Base-by-base conservation (phyloP, 331 rosid species). In the Arachis monticola region DNA sequence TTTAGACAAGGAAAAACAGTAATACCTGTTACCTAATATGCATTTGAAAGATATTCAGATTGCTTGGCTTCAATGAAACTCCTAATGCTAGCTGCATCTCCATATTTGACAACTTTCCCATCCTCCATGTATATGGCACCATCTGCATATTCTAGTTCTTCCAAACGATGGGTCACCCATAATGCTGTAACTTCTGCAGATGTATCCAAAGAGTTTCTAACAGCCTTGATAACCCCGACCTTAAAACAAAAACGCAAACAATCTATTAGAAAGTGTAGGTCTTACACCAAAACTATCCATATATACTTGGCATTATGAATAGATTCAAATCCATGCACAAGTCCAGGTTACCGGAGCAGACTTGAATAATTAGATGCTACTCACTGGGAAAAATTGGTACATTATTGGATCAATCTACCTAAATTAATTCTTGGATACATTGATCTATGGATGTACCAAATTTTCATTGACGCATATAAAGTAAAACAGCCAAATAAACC, bases 91-190 rank as follows among this genome's bases (percentile, higher is more conserved):
- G 85, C 45, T 0, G 81, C 90, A 74, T 85, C 89, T 31, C 97
- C 96, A 47, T 80, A 87, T 89, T 67, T 78, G 46, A 83, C 87
- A 56, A 91, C 92, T 80, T 80, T 78, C 80, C 98, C 98, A 10
- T 89, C 89, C 76, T 93, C 98, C 97, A 91, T 91, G 86, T 91
- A 93, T 59, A 93, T 81, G 69, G 97, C 97, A 45, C 98, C 98
- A 77, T 93, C 98, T 17, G 98, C 98, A 73, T 86, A 82, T 62
- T 83, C 87, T 12, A 91, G 96, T 81, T 93, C 97, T 87, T 93
- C 98, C 77, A 91, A 83, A 66, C 98, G 97, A 88, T 93, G 97
- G 22, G 92, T 93, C 61, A 93, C 98, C 97, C 97, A 89, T 70
- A 93, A 80, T 65, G 98, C 96, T 31, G 97, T 85, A 76, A 93